Percentiles rank a stretch among this genome's conserved stretches.
Conservation (phyloP, 139 green algal species). For the Haematococcus sp. region DNA sequence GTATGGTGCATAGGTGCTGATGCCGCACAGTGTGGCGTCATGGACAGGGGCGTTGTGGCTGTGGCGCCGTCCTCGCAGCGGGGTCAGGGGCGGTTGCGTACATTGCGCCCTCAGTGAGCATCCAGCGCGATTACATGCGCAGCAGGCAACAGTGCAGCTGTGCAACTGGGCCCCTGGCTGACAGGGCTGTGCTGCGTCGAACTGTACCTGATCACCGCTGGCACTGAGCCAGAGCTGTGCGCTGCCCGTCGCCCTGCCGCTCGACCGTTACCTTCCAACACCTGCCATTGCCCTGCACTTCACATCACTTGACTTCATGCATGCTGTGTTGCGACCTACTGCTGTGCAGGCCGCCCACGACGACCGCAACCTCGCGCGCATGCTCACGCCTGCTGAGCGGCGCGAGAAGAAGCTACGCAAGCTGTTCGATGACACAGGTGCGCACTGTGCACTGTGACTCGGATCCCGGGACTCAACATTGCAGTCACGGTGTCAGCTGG, state of each 20-base stretch:
- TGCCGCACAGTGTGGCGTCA: too few species aligned
- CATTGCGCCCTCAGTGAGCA: background rate
- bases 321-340: background rate
- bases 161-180: too few species aligned
- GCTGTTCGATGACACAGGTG: constrained; percentile 68
- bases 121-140: too few species aligned
- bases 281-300: too few species aligned
- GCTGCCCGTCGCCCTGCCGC: too few species aligned
- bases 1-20: background rate
- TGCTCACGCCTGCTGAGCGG: constrained; percentile 89
- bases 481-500: too few species aligned
- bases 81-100: background rate
- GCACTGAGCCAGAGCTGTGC: too few species aligned
- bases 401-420: constrained; percentile 94
- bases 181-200: too few species aligned
- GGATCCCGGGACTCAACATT: too few species aligned
- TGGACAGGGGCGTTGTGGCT: constrained; percentile 1
- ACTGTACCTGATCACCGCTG: too few species aligned
- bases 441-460: background rate
- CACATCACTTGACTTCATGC: too few species aligned
- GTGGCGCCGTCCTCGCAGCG: background rate
- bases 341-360: constrained; percentile 75
- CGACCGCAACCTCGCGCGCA: constrained; percentile 92
- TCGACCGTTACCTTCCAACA: background rate
- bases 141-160: too few species aligned